Percentiles rank a stretch among this genome's conserved stretches.
phyloP scores from a whole-genome alignment of 2,329 filamentous ascomycete genomes.

The Aureobasidium melanogenum region DNA sequence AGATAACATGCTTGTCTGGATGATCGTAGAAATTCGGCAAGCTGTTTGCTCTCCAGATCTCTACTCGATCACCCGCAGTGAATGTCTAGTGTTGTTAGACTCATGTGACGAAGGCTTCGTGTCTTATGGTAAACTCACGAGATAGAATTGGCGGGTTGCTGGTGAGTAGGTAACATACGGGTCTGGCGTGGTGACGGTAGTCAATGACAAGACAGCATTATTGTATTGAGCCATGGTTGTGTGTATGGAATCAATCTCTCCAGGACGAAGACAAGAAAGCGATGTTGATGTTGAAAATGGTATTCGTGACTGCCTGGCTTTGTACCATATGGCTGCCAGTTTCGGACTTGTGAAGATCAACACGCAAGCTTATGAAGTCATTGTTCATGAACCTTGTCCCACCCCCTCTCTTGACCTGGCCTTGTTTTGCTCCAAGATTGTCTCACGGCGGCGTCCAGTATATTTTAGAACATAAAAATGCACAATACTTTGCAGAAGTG shows the following conservation, averaged over 20 bases:
- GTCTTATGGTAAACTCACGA: constrained; percentile 21
- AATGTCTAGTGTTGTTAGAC: constrained; percentile 26
- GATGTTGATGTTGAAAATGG: not conserved
- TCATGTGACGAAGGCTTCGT: not conserved
- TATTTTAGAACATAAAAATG: too few species aligned
- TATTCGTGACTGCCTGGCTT: not conserved
- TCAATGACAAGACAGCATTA: constrained; percentile 34
- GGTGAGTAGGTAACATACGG: constrained; percentile 32
- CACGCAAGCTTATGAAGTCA: constrained; percentile 11
- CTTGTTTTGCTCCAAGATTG: not conserved
- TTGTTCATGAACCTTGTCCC: constrained; percentile 5
- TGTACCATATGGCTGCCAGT: not conserved
- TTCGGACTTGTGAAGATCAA: not conserved
- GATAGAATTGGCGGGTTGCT: constrained; percentile 35
- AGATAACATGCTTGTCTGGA: constrained; percentile 30
- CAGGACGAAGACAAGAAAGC: not conserved
- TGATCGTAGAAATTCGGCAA: constrained; percentile 32
- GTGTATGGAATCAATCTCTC: not conserved
- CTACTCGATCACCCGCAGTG: constrained; percentile 36
- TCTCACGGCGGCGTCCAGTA: too few species aligned
- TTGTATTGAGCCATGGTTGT: constrained; percentile 16
- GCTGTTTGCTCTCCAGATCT: constrained; percentile 35
- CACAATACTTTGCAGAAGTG: not conserved
- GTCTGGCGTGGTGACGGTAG: constrained; percentile 33
- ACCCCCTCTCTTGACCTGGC: not conserved